These are phyloP conservation scores for Ceratobasidium theobromae DNA, from an alignment of 1,284 basidiomycete genomes.

Conservation along the genomic window DNA sequence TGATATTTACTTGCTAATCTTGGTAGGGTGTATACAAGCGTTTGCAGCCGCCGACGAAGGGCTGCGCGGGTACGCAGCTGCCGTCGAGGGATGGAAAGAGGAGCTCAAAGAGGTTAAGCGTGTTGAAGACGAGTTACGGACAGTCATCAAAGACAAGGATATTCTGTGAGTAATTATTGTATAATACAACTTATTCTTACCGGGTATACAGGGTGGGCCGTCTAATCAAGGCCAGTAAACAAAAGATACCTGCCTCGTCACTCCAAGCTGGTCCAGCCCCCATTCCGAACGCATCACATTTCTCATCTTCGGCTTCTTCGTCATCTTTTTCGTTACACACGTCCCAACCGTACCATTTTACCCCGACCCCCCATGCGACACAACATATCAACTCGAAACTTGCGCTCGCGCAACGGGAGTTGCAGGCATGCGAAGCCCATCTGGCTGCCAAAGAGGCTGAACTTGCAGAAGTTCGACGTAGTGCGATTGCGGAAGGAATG, in stretches of 20 bases:
- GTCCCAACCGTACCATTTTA: not conserved
- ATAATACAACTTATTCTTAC: not conserved
- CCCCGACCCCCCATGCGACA: conserved; percentile 31
- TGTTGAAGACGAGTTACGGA: conserved; percentile 66
- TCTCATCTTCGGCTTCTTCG: conserved; percentile 47
- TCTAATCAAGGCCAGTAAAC: conserved; percentile 71
- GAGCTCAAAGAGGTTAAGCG: conserved; percentile 56
- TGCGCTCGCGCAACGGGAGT: conserved; percentile 63
- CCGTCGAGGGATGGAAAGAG: conserved; percentile 65
- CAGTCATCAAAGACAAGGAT: conserved; percentile 69
- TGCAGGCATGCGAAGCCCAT: conserved; percentile 75
- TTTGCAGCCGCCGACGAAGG: conserved; percentile 68
- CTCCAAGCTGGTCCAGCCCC: conserved; percentile 36
- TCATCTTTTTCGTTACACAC: conserved; percentile 44
- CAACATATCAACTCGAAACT: conserved; percentile 52
- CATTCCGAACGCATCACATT: conserved; percentile 47
- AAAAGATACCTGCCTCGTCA: conserved; percentile 34
- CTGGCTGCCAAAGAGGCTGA: conserved; percentile 66
- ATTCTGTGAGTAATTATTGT: conserved; percentile 60
- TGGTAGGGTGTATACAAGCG: conserved; percentile 42
- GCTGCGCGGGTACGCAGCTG: conserved; percentile 56
- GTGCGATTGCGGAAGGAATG: conserved; percentile 60
- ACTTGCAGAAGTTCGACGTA: conserved; percentile 54
- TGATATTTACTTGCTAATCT: not conserved
- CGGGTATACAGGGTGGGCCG: conserved; percentile 75